Conservation (phyloP, 1,284 basidiomycete species). For the Ustilago lituana region DNA sequence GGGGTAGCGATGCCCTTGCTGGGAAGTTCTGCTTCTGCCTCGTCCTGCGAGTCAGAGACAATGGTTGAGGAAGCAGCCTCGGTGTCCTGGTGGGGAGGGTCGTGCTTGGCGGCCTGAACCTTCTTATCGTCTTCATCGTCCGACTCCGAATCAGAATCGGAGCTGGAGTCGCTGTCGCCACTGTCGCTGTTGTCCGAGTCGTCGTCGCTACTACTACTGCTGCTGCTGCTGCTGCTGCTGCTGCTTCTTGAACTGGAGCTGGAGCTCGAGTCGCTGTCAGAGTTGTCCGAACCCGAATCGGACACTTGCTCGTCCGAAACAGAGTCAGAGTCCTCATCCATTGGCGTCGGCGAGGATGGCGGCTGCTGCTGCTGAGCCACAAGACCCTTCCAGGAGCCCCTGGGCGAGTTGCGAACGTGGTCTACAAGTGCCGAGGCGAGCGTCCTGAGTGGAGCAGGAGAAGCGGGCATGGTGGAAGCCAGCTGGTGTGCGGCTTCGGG, state of each 20-base stretch:
- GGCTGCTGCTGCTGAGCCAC: not conserved
- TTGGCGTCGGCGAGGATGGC: constrained; percentile 9
- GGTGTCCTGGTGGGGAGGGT: constrained; percentile 28
- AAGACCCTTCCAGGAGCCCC: constrained; percentile 38
- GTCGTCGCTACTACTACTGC: constrained; percentile 1
- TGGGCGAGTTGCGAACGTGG: constrained; percentile 41
- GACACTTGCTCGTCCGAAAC: constrained; percentile 6
- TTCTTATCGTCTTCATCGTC: constrained; percentile 33
- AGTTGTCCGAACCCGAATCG: constrained; percentile 12
- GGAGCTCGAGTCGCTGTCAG: not conserved
- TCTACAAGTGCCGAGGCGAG: constrained; percentile 43
- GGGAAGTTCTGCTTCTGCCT: constrained; percentile 35
- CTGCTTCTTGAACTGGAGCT: constrained; percentile 9
- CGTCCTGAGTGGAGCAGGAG: constrained; percentile 27
- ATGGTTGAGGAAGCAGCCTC: constrained; percentile 36
- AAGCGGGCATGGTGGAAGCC: constrained; percentile 26
- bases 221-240: constrained; percentile 4
- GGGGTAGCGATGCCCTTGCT: constrained; percentile 41
- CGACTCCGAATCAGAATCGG: constrained; percentile 16
- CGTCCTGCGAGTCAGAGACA: constrained; percentile 42
- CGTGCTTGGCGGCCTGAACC: constrained; percentile 27
- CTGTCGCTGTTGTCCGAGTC: constrained; percentile 27
- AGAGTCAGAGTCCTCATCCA: constrained; percentile 23
- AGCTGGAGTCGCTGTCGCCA: constrained; percentile 9
- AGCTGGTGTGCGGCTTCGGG: constrained; percentile 31